Conservation (phyloP, 768 basidiomycete species). For the Tremella fuciformis region DNA sequence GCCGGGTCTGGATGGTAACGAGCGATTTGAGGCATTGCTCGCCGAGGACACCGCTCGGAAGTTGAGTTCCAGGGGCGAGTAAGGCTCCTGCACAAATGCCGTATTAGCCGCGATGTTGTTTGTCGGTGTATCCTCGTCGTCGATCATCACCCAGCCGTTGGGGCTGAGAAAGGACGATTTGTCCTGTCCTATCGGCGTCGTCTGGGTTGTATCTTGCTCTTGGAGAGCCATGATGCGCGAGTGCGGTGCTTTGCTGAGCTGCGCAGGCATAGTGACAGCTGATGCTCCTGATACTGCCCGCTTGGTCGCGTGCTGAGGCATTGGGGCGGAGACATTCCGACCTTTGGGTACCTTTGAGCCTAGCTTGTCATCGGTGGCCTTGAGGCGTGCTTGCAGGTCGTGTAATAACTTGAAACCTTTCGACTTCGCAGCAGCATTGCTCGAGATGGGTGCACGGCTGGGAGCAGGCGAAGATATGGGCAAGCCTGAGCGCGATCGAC, state of each 20-base stretch:
- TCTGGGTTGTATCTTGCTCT: slow-evolving; percentile 5
- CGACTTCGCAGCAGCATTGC: slow-evolving; percentile 23
- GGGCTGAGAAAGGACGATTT: slow-evolving; percentile 27
- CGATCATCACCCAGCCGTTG: slow-evolving; percentile 40
- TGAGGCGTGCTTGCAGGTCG: slow-evolving; percentile 39
- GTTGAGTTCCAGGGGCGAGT: slow-evolving; percentile 25
- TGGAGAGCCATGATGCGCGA: slow-evolving; percentile 19
- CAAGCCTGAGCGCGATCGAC: slow-evolving; percentile 13
- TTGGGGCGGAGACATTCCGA: slow-evolving; percentile 35
- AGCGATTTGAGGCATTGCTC: slow-evolving; percentile 23
- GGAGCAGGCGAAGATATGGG: slow-evolving; percentile 18
- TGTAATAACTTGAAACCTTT: slow-evolving; percentile 36
- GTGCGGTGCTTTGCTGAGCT: slow-evolving; percentile 12
- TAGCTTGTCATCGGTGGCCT: slow-evolving; percentile 43
- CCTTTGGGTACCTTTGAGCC: slow-evolving; percentile 29
- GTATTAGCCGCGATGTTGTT: neutral
- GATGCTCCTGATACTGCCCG: slow-evolving; percentile 10
- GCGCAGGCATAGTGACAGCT: neutral
- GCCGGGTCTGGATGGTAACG: slow-evolving; percentile 38
- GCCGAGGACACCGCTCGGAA: slow-evolving; percentile 32
- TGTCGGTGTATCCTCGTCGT: slow-evolving; percentile 24
- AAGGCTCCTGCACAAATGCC: slow-evolving; percentile 21
- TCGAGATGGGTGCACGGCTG: neutral
- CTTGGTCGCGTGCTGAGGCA: slow-evolving; percentile 8
- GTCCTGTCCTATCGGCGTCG: neutral